Conservation (phyloP, 2,329 filamentous ascomycete species). For the Cladorrhinum sp. region DNA sequence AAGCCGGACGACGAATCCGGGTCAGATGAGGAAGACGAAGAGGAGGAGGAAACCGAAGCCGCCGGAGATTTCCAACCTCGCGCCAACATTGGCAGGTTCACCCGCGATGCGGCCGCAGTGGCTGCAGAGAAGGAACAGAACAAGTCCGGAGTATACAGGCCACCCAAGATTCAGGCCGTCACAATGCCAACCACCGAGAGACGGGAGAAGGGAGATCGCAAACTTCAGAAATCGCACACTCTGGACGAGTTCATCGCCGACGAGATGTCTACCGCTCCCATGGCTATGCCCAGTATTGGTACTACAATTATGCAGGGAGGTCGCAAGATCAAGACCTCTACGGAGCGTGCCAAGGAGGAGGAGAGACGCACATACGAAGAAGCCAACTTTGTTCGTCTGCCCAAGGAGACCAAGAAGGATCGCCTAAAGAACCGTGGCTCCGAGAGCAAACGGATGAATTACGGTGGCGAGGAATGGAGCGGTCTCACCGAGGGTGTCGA, state of each 20-base stretch:
- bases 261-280: conserved; percentile 77
- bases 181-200: conserved; percentile 71
- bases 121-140: conserved; percentile 36
- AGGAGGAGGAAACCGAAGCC: conserved; percentile 28
- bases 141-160: conserved; percentile 75
- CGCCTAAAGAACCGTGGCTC: conserved; percentile 59
- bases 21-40: conserved; percentile 34
- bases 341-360: conserved; percentile 72
- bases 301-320: conserved; percentile 81
- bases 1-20: conserved; percentile 37
- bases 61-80: conserved; percentile 34
- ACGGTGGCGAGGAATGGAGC: conserved; percentile 91
- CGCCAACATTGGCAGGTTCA: conserved; percentile 38
- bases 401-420: conserved; percentile 86
- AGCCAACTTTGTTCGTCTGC: conserved; percentile 82
- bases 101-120: conserved; percentile 32
- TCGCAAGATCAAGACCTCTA: conserved; percentile 71
- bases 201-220: conserved; percentile 59
- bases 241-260: conserved; percentile 89
- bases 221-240: conserved; percentile 71
- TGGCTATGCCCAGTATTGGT: conserved; percentile 86
- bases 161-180: conserved; percentile 83
- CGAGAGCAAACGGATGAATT: conserved; percentile 59
- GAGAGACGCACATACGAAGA: conserved; percentile 89
- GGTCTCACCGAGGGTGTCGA: conserved; percentile 81